These are phyloP conservation scores for Diaporthe nobilis DNA, from an alignment of 2,329 filamentous ascomycete species.

Conservation along the genomic window DNA sequence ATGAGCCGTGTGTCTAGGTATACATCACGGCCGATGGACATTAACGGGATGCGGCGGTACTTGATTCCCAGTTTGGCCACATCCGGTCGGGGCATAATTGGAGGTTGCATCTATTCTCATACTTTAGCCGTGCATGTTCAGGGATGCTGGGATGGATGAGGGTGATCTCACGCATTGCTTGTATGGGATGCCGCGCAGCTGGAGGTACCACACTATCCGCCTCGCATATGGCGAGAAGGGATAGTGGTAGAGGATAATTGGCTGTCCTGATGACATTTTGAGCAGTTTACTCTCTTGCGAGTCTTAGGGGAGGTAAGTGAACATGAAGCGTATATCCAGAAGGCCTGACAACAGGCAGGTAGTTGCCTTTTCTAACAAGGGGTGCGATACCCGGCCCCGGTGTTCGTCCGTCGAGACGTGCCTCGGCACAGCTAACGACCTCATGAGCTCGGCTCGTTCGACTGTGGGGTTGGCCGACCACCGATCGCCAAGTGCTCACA, in stretches of 20 bases:
- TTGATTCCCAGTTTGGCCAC: conserved; percentile 71
- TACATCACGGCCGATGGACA: conserved; percentile 76
- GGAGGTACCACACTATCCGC: conserved; percentile 77
- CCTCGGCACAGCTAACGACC: conserved; percentile 37
- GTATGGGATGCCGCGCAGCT: conserved; percentile 75
- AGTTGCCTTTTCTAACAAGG: neutral
- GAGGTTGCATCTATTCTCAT: conserved; percentile 72
- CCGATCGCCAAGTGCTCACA: neutral
- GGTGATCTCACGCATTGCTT: conserved; percentile 73
- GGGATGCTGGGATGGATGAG: neutral
- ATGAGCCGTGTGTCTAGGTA: conserved; percentile 81
- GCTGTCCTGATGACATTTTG: conserved; percentile 41
- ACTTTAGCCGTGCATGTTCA: neutral
- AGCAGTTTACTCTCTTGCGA: no score
- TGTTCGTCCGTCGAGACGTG: neutral
- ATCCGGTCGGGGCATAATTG: conserved; percentile 76
- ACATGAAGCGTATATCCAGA: neutral
- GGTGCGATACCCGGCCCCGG: neutral
- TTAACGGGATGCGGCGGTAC: conserved; percentile 79
- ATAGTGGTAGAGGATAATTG: conserved; percentile 78
- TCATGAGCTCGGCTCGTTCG: neutral
- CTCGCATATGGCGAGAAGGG: conserved; percentile 74
- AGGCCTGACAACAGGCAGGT: neutral
- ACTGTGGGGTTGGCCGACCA: neutral
- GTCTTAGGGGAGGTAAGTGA: neutral